These are phyloP conservation scores for Calcarisporium arbuscula DNA, from an alignment of 2,329 filamentous ascomycete genomes.

Conservation along the genomic window DNA sequence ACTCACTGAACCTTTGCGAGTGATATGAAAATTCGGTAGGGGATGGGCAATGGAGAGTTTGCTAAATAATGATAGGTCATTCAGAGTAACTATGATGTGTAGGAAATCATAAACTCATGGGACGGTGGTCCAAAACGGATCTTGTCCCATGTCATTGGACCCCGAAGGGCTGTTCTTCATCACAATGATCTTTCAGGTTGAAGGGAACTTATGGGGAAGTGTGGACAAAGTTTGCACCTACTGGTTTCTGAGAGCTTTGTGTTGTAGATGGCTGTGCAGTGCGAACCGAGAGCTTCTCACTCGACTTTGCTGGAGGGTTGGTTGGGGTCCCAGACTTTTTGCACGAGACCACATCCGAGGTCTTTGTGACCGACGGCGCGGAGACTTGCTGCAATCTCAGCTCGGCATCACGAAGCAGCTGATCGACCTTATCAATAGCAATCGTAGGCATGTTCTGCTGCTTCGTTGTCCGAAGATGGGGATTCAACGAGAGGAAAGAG, in stretches of 20 bases:
- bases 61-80: constrained; percentile 5
- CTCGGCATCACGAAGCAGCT: constrained; percentile 13
- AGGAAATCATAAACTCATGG: constrained; percentile 55
- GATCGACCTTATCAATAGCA: too few relatives aligned
- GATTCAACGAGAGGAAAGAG: too few relatives aligned
- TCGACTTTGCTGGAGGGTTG: constrained; percentile 1
- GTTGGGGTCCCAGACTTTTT: not conserved
- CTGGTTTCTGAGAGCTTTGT: too few relatives aligned
- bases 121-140: constrained; percentile 37
- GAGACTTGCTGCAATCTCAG: constrained; percentile 5
- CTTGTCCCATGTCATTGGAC: constrained; percentile 31
- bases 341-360: too few relatives aligned
- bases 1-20: not conserved
- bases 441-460: constrained; percentile 10
- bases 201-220: not conserved
- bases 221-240: not conserved
- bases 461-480: too few relatives aligned
- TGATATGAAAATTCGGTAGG: not conserved
- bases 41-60: not conserved
- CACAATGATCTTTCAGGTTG: constrained; percentile 17
- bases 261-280: constrained; percentile 7
- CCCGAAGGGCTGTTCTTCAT: constrained; percentile 34
- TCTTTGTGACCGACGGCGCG: too few relatives aligned
- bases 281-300: constrained; percentile 12
- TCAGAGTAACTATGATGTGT: constrained; percentile 72